Percentiles rank a stretch among this genome's conserved stretches.
phyloP scores from a whole-genome alignment of 1,284 basidiomycete genomes.

The Ceratobasidium sp. region DNA sequence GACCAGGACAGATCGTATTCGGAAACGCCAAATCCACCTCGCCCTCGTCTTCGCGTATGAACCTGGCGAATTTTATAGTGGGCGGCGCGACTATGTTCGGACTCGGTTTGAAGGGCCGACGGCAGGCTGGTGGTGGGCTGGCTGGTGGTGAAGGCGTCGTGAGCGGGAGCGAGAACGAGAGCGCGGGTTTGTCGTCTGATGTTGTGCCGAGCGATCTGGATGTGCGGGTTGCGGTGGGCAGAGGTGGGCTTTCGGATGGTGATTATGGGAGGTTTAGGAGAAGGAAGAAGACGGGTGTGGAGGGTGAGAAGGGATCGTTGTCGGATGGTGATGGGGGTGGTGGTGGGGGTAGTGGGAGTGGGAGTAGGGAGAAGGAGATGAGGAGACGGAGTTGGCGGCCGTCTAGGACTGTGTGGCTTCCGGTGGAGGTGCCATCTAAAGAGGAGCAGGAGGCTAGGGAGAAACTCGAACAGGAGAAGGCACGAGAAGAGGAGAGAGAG shows the following conservation, averaged over 20 bases:
- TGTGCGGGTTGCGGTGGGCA: not conserved
- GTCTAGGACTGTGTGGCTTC: slow-evolving; percentile 19
- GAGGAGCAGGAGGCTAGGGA: slow-evolving; percentile 10
- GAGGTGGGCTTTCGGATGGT: slow-evolving; percentile 36
- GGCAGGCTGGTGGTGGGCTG: not conserved
- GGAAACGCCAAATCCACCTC: slow-evolving; percentile 31
- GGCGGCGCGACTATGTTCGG: slow-evolving; percentile 36
- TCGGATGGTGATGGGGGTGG: slow-evolving; percentile 24
- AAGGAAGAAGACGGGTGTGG: slow-evolving; percentile 20
- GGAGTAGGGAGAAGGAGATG: slow-evolving; percentile 9
- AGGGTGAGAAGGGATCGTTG: slow-evolving; percentile 10
- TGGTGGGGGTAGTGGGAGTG: not conserved
- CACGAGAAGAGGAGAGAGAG: not conserved
- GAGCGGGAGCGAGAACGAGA: slow-evolving; percentile 45
- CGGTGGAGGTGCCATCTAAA: slow-evolving; percentile 7
- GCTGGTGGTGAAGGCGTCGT: not conserved
- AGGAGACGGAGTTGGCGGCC: not conserved
- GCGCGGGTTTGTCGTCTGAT: slow-evolving; percentile 21
- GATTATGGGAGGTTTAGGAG: slow-evolving; percentile 28
- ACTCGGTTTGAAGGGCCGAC: slow-evolving; percentile 15
- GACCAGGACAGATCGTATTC: not conserved
- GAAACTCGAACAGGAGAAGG: too few species aligned
- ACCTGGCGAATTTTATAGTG: slow-evolving; percentile 42
- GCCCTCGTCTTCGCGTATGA: slow-evolving; percentile 37
- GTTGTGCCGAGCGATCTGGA: slow-evolving; percentile 29